Percentiles rank a stretch among this genome's conserved stretches.
phyloP scores from a whole-genome alignment of 805 yeast species.

The Monosporozyma solicola region DNA sequence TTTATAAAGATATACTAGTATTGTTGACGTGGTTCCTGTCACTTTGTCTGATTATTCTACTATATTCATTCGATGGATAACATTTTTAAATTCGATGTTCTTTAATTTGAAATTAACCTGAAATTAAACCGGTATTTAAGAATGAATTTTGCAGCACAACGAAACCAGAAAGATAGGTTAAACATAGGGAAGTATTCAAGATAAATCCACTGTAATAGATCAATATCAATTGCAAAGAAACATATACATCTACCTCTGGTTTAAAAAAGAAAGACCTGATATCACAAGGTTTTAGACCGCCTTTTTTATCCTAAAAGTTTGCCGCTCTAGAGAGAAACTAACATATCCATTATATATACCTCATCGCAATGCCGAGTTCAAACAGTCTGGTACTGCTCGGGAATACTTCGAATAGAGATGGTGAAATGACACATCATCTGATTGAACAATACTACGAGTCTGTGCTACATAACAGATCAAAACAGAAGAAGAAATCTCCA shows the following conservation, averaged over 20 bases:
- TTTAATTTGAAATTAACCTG: neutral
- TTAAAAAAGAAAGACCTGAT: neutral
- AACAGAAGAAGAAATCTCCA: neutral
- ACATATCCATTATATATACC: neutral
- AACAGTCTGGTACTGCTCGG: neutral
- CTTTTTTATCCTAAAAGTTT: neutral
- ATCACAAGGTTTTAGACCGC: neutral
- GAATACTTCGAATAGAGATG: neutral
- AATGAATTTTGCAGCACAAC: neutral
- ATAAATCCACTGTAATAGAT: neutral
- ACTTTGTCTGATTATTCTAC: neutral
- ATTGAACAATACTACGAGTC: slow-evolving; percentile 16
- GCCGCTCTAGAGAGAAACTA: neutral
- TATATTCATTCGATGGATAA: neutral
- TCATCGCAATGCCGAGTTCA: neutral
- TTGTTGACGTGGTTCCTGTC: neutral
- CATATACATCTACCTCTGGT: neutral
- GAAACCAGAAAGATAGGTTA: neutral
- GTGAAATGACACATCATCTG: slow-evolving; percentile 13
- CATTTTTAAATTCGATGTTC: neutral
- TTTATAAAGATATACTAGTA: neutral
- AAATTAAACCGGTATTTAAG: neutral
- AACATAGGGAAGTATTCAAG: neutral
- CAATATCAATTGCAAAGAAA: neutral
- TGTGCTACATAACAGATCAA: slow-evolving; percentile 2